phyloP scores from a whole-genome alignment of 2,329 filamentous ascomycete species.

The Neonectria neomacrospora region DNA sequence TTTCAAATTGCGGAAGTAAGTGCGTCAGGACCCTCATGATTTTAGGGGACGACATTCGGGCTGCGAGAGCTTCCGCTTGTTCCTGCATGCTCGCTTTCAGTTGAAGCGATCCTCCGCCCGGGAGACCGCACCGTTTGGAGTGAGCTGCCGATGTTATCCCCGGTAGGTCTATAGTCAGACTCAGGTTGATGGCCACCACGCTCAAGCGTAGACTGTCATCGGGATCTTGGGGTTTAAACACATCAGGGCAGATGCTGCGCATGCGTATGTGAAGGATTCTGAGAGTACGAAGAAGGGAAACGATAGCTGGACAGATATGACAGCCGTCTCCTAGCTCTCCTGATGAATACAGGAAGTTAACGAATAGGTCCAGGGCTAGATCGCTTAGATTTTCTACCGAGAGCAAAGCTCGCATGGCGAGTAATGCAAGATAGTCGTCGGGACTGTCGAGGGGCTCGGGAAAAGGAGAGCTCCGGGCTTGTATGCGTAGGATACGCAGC shows the following conservation, averaged over 20 bases:
- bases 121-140: constrained; percentile 25
- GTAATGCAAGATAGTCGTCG: constrained; percentile 26
- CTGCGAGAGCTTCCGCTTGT: constrained; percentile 30
- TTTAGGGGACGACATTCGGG: constrained; percentile 29
- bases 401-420: constrained; percentile 30
- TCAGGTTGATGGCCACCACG: constrained; percentile 31
- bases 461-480: constrained; percentile 12
- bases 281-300: constrained; percentile 30
- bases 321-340: background rate
- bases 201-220: constrained; percentile 19
- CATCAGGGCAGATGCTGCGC: constrained; percentile 35
- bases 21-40: constrained; percentile 33
- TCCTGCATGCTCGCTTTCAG: constrained; percentile 30
- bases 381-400: constrained; percentile 29
- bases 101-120: constrained; percentile 17
- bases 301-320: constrained; percentile 33
- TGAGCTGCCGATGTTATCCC: constrained; percentile 29
- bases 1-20: constrained; percentile 27
- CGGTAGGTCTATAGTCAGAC: constrained; percentile 13
- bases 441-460: constrained; percentile 11
- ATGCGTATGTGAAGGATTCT: constrained; percentile 32
- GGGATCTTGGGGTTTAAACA: constrained; percentile 27
- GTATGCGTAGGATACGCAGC: constrained; percentile 24
- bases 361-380: constrained; percentile 31
- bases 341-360: constrained; percentile 11